Evolutionary conservation across 495 filamentous ascomycete genomes (phyloP), one percentile per base, ranked within the genome.

Genomic region (Parachaetomium inaequale): DNA sequence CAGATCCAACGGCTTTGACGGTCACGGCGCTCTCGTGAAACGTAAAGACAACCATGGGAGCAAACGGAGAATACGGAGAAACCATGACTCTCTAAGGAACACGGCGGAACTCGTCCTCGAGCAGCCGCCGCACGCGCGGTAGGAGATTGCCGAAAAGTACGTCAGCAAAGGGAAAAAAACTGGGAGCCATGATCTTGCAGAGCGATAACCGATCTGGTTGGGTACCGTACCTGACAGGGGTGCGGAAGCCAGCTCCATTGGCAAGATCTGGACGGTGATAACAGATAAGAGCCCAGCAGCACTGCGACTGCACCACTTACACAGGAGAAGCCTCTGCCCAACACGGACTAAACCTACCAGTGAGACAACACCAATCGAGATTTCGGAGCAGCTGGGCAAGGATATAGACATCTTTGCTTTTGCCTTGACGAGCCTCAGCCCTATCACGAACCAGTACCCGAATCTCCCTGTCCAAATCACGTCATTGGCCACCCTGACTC

Each of bases 91-190:
- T 17, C 19, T 6, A 25, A 23, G 17, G 5, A 29, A 21, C 10
- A 25, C 29, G 11, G 50, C 21, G 34, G 34, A 28, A 1, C 17
- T 26, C 34, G 7, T 26, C 3, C 36, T 26, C 25, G 19, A 46
- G 19, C 42, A 47, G 28, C 55, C 55, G 55, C 55, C 43, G 42
- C 43, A 58, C 47, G 55, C 55, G 55, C 42, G 17, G 28, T 34
- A 14, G 28, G 26, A 34, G 17, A 34, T 8, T 49, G 31, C 8
- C 8, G 50, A 36, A 8, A 47, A 58, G 23, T 28, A 23, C 19
- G 40, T 55, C 23, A 42, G 29, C 32, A 10, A 15, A 7, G 19
- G 4, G 17, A 17, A 34, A 10, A 40, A 17, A 32, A 8, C 31
- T 8, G n/a, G n/a, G n/a, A 32, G 4, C 8, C 31, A 32, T 32